A percentile compares a stretch with the other conserved stretches of the same genome.
These are phyloP conservation scores for Microcos paniculata DNA, from an alignment of 345 rosid species.

Conservation along the genomic window DNA sequence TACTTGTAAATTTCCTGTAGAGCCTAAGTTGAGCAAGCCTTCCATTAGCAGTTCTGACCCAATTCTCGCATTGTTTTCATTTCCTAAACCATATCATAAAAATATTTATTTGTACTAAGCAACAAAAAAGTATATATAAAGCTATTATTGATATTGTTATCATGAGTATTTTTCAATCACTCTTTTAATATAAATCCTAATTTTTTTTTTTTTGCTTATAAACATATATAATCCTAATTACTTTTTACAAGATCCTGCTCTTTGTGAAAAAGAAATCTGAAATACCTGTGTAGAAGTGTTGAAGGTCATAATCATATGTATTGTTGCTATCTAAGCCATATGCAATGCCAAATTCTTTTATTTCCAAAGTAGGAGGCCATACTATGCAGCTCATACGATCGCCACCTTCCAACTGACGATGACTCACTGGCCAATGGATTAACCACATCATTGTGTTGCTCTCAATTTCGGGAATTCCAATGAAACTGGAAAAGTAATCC, in stretches of 20 bases:
- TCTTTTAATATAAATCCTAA: too few relatives aligned
- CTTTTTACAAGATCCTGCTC: neutral
- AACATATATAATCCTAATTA: too few relatives aligned
- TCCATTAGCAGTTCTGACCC: neutral
- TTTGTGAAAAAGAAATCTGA: too few relatives aligned
- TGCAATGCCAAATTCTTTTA: neutral
- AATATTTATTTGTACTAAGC: too few relatives aligned
- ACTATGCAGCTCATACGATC: neutral
- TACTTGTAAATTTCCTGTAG: neutral
- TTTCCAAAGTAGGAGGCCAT: neutral
- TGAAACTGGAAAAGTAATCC: conserved; percentile 18
- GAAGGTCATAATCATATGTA: neutral
- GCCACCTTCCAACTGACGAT: neutral
- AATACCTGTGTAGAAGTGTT: conserved; percentile 8
- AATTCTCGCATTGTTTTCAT: neutral
- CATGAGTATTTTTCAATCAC: too few relatives aligned
- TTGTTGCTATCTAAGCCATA: neutral
- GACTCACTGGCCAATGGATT: neutral
- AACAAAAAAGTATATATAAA: neutral
- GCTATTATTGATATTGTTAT: neutral
- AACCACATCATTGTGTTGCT: neutral
- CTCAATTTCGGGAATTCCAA: neutral
- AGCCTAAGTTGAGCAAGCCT: neutral
- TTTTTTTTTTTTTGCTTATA: too few relatives aligned
- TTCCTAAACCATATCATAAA: neutral